phyloP scores from a whole-genome alignment of 1,139 yeast species.

The Suhomyces bribrorum region DNA sequence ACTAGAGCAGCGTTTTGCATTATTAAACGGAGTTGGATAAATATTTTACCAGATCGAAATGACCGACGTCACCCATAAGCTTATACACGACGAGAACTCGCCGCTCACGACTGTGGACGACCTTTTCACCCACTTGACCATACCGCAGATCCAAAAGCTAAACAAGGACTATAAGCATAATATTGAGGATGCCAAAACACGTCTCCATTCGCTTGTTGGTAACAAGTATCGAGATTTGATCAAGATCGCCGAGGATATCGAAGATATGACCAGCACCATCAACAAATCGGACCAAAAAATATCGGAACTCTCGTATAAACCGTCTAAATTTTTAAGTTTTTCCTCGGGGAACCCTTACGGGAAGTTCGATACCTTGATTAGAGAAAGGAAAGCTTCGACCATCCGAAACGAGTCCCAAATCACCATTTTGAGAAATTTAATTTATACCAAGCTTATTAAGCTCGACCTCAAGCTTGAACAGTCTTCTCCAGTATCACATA shows the following conservation, averaged over 20 bases:
- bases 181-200: conserved; percentile 27
- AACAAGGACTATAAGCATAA: conserved; percentile 30
- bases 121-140: conserved; percentile 34
- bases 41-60: too few species aligned
- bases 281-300: conserved; percentile 28
- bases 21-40: too few species aligned
- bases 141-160: conserved; percentile 38
- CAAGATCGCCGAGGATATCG: conserved; percentile 68
- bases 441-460: conserved; percentile 29
- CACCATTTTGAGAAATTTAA: conserved; percentile 31
- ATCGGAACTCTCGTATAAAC: conserved; percentile 36
- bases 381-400: conserved; percentile 17
- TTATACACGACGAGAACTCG: conserved; percentile 8
- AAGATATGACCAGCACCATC: conserved; percentile 50
- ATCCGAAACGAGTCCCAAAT: conserved; percentile 17
- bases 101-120: conserved; percentile 32
- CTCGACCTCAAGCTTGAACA: conserved; percentile 25
- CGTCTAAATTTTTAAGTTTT: conserved; percentile 33
- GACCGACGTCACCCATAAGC: conserved; percentile 9
- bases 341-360: conserved; percentile 22
- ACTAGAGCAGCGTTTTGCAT: too few species aligned
- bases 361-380: conserved; percentile 22
- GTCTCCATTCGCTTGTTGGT: conserved; percentile 62
- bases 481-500: conserved; percentile 19
- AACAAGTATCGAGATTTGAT: conserved; percentile 66